These are phyloP conservation scores for Marasmius fiardii DNA, from an alignment of 1,284 basidiomycete species.

Conservation along the genomic window DNA sequence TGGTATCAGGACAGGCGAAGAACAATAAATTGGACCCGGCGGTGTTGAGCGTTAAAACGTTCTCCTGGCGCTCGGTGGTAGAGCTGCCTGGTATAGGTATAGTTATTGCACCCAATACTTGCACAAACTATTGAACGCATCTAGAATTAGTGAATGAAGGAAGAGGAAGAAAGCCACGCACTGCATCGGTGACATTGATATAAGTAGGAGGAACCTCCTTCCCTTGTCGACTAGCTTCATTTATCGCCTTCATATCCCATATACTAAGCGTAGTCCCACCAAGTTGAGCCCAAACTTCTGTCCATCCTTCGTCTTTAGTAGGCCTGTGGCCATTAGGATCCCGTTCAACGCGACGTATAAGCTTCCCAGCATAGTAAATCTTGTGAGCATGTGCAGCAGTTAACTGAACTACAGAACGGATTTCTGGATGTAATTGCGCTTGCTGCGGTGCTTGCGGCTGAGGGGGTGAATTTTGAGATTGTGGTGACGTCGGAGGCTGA, in stretches of 20 bases:
- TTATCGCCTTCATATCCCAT: constrained; percentile 85
- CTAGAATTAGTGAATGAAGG: constrained; percentile 7
- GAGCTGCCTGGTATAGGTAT: constrained; percentile 24
- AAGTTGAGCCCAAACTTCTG: constrained; percentile 90
- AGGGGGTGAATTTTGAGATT: not conserved
- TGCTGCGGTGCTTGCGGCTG: constrained; percentile 15
- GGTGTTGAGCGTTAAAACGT: constrained; percentile 91
- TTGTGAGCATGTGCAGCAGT: constrained; percentile 72
- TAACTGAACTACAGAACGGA: constrained; percentile 69
- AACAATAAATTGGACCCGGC: constrained; percentile 90
- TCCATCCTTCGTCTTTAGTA: constrained; percentile 81
- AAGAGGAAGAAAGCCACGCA: constrained; percentile 35
- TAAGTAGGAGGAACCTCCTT: constrained; percentile 84
- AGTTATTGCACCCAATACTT: constrained; percentile 72
- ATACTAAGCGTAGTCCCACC: constrained; percentile 90
- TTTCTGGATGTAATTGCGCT: constrained; percentile 64
- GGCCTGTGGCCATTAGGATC: constrained; percentile 74
- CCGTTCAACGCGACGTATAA: constrained; percentile 69
- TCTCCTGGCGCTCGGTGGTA: constrained; percentile 53
- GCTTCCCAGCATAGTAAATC: constrained; percentile 79
- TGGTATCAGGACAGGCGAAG: constrained; percentile 79
- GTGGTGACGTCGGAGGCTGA: not conserved
- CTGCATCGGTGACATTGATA: constrained; percentile 85
- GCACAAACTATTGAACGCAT: constrained; percentile 51
- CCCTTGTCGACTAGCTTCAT: constrained; percentile 77